Percentiles rank a stretch among this genome's conserved stretches.
Conservation (phyloP, 1,139 yeast genomes). For the Hanseniaspora sp. region DNA sequence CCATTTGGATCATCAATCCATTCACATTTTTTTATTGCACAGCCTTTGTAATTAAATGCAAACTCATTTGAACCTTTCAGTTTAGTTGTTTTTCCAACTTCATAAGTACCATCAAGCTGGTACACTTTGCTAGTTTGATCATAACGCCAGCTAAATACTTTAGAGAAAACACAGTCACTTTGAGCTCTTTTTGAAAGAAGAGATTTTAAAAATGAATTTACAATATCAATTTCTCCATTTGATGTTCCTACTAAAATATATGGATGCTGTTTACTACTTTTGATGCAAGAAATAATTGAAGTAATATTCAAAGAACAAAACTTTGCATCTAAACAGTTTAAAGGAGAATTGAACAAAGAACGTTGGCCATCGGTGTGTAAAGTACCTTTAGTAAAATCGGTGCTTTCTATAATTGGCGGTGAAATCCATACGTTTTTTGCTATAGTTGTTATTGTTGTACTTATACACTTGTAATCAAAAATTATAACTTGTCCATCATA, state of each 20-base stretch:
- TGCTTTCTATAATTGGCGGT: slow-evolving; percentile 1
- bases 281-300: background rate
- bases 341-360: background rate
- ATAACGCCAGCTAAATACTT: slow-evolving; percentile 35
- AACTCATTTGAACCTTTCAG: background rate
- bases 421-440: slow-evolving; percentile 7
- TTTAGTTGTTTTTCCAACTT: slow-evolving; percentile 20
- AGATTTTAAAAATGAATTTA: slow-evolving; percentile 36
- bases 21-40: slow-evolving; percentile 29
- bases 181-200: slow-evolving; percentile 21
- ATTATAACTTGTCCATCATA: background rate
- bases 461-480: background rate
- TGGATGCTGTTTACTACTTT: slow-evolving; percentile 40
- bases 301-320: background rate
- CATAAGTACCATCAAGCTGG: slow-evolving; percentile 32
- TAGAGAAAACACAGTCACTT: background rate
- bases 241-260: slow-evolving; percentile 49
- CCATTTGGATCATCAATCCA: slow-evolving; percentile 50
- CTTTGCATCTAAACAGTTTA: slow-evolving; percentile 2
- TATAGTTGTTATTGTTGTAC: background rate
- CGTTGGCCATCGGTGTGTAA: slow-evolving; percentile 6
- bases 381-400: slow-evolving; percentile 4
- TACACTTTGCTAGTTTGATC: slow-evolving; percentile 29
- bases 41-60: slow-evolving; percentile 11
- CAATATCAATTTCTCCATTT: slow-evolving; percentile 44